These are phyloP conservation scores for Salix koriyanagi DNA, from an alignment of 345 rosid genomes.

Conservation along the genomic window DNA sequence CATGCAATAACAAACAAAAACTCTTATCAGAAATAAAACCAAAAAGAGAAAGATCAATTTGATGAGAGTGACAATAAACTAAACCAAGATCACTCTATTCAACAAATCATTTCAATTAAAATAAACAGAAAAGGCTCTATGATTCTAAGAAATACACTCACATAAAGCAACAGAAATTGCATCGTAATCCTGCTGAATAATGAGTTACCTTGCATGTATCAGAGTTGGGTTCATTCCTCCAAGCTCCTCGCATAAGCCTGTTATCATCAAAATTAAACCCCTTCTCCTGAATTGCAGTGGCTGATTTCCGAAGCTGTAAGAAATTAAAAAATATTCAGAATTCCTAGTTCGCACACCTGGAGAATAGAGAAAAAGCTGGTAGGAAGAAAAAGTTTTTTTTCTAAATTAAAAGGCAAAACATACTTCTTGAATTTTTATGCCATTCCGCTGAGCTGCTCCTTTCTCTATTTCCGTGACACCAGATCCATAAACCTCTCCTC, in stretches of 20 bases:
- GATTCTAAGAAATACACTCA: not conserved
- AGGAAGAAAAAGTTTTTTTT: not conserved
- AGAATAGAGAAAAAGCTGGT: not conserved
- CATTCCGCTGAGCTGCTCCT: constrained; percentile 69
- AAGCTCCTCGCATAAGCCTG: constrained; percentile 91
- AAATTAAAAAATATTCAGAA: constrained; percentile 2
- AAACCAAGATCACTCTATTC: not conserved
- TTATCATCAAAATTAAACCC: constrained; percentile 96
- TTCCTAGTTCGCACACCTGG: not conserved
- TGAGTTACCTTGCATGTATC: constrained; percentile 81
- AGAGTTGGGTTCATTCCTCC: constrained; percentile 95
- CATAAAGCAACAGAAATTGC: not conserved
- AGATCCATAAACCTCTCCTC: constrained; percentile 86
- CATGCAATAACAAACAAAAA: not conserved
- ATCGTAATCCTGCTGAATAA: constrained; percentile 8
- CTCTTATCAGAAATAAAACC: not conserved
- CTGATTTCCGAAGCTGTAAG: constrained; percentile 47
- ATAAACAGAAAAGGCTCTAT: not conserved
- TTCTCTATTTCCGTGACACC: constrained; percentile 92
- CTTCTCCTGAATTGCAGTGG: constrained; percentile 54
- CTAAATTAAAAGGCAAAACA: constrained; percentile 10
- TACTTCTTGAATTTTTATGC: constrained; percentile 73
- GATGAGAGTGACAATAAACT: not conserved
- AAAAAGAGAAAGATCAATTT: not conserved
- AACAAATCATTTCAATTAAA: not conserved